Evolutionary conservation across 768 basidiomycete genomes (phyloP), one percentile per base, ranked within the genome.

Genomic region (Boletus pseudo-olivaceus): DNA sequence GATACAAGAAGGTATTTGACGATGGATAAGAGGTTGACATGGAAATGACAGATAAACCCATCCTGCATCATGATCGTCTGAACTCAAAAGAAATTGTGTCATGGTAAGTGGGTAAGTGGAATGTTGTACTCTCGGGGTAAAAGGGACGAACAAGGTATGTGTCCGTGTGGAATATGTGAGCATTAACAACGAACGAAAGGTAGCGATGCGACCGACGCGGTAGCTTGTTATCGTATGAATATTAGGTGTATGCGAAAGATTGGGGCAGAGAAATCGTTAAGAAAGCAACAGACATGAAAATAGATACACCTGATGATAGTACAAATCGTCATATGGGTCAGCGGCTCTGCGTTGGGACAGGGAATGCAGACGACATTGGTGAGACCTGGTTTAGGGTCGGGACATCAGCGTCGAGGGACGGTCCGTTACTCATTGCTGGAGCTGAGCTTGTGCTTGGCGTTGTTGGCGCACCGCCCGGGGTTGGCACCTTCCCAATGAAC

Each of bases 401-500:
- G 30, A 75, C 76, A 26, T 81, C 78, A 29, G 71, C 54, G 30
- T 67, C 74, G 44, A 65, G 63, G 17, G 71, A 72, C 33, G 58
- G 62, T 39, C 64, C 71, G 19, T 51, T 62, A 17, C 57, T 66
- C 32, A 60, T 65, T 20, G 62, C 69, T 63, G 63, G 74, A 49
- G 59, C 77, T 12, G 77, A 67, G 60, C 71, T 77, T 72, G 81
- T 55, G 78, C 62, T 78, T 65, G 69, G 84, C 61, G 73, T 84
- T 64, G 51, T 80, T 67, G 56, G 80, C 67, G 69, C 74, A 7
- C 68, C 75, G 7, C 70, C 64, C 0, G 73, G 66, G 6, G 78
- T 69, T 5, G 79, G 76, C 27, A 90, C 83, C 70, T 95, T 97
- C 49, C 94, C 93, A 56, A 96, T 93, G 68, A 92, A 96, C 96